Conservation (phyloP, 2,329 filamentous ascomycete genomes). For the Trichoderma simmonsii region DNA sequence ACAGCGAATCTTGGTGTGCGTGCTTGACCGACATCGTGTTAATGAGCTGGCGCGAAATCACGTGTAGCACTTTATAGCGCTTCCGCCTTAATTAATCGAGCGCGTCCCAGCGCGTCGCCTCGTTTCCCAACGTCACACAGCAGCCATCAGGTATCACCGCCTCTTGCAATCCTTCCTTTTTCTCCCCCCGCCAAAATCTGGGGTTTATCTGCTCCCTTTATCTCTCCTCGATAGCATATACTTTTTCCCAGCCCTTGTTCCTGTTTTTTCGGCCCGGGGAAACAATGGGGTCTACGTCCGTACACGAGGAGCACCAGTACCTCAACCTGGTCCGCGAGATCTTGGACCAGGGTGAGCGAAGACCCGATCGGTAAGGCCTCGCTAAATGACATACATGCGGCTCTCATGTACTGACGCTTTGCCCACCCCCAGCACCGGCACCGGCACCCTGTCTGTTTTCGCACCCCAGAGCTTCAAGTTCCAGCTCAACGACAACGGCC, state of each 20-base stretch:
- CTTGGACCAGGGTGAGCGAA: slow-evolving; percentile 76
- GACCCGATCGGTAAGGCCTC: slow-evolving; percentile 71
- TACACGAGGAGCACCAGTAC: slow-evolving; percentile 91
- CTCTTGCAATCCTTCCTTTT: not conserved
- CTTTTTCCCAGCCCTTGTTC: not conserved
- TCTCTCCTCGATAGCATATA: not conserved
- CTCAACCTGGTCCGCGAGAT: slow-evolving; percentile 85
- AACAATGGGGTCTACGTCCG: slow-evolving; percentile 17
- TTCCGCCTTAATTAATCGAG: not conserved
- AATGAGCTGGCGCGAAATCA: slow-evolving; percentile 5
- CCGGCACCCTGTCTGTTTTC: slow-evolving; percentile 86
- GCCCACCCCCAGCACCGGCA: slow-evolving; percentile 66
- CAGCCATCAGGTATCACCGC: not conserved
- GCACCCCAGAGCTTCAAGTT: slow-evolving; percentile 86
- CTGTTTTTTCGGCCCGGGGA: not conserved
- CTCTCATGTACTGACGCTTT: not conserved
- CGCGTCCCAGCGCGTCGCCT: not conserved
- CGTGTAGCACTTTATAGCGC: not conserved
- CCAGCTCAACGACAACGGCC: slow-evolving; percentile 62
- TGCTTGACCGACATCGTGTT: not conserved
- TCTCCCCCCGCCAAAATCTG: no score
- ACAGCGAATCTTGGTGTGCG: not conserved
- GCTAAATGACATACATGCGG: not conserved
- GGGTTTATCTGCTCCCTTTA: not conserved
- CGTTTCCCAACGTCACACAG: not conserved